Evolutionary conservation across 495 filamentous ascomycete species (phyloP), one percentile per base, ranked within the genome.

Genomic region (Hypoxylon lienhwacheense): DNA sequence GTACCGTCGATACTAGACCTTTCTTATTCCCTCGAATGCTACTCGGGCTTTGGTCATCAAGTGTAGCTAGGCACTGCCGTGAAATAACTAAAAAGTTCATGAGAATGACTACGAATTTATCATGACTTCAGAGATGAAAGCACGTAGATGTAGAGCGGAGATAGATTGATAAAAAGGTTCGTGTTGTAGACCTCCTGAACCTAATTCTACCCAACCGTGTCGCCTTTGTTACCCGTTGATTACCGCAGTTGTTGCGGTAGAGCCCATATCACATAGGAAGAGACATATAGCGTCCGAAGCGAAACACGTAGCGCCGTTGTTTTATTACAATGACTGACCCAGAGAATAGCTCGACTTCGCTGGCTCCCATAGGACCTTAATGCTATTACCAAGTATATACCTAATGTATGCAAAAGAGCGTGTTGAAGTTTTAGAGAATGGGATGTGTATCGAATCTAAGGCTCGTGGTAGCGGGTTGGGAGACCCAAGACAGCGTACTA

Each of bases 381-480:
- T 48, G 47, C 42, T 52, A 61, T 61, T 55, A 55, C 47, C 52
- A 55, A 50, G 22, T 46, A 39, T 55, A 49, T 60, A 59, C 41
- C 44, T 31, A 35, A 45, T 41, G 33, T 35, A 44, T 42, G 42
- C 6, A 36, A 61, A 61, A 12, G 52, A 61, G 46, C 41, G 58
- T 61, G 19, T 42, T 22, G 51, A 55, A 61, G 21, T 16, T 31
- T 28, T 22, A 47, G 28, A 35, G 29, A 19, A 40, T 24, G 22
- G 25, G 31, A 25, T 10, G 16, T 25, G 26, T 53, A 25, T 29
- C 26, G 39, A 40, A 35, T 31, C 33, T 32, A 44, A 28, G 14
- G 20, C 26, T 35, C 15, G 45, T 24, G 17, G 20, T 31, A 12
- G 28, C 8, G 12, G 12, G 17, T 20, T 7, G 11, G 26, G 17